Base-by-base conservation (phyloP, 2,329 filamentous ascomycete species). In the Metarhizium brunneum region DNA sequence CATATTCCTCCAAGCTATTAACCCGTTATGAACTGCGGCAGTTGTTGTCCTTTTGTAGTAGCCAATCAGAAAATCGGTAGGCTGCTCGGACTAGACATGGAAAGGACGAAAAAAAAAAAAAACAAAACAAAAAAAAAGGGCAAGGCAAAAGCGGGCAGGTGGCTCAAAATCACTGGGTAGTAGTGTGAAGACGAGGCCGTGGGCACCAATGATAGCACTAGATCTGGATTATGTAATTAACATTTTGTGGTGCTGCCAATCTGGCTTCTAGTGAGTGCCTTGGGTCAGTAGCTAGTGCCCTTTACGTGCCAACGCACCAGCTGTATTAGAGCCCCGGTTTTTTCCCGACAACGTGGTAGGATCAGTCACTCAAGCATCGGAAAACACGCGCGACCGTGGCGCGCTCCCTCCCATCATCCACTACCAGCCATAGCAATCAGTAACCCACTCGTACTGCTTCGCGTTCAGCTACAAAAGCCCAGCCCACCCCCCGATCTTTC, bases 381-480 rank as follows among this genome's bases (percentile, higher is more conserved):
- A 58, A 52, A 54, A 55, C 58, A 54, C 58, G 56, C 57, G 56
- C 56, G 54, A 58, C 54, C 50, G 50, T 56, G 56, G 56, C 56
- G 56, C 56, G 56, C 54, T 57, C 50, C 55, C 25, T 45, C 40
- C 54, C 49, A 25, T 51, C 20, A 55, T 57, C 59, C 57, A 56
- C 57, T 58, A 54, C 61, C 58, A 59, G 60, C 61, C 59, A 56
- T 58, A 61, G 59, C 67, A 81, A 83, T 84, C 81, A 83, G 81
- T 80, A 82, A 77, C 70, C 69, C 71, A 71, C 72, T 73, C 71
- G 69, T 68, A 69, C 68, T 69, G 62, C 63, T 70, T 71, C 76
- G 75, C 78, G 75, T 76, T 72, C 76, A 80, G 75, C 76, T 83
- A 84, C 80, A 83, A 82, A 83, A 82, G 72, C 71, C 72, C 75